A percentile compares a stretch with the other conserved stretches of the same genome.
phyloP scores from a whole-genome alignment of 306 rosid species.

The Cicer arietinum region DNA sequence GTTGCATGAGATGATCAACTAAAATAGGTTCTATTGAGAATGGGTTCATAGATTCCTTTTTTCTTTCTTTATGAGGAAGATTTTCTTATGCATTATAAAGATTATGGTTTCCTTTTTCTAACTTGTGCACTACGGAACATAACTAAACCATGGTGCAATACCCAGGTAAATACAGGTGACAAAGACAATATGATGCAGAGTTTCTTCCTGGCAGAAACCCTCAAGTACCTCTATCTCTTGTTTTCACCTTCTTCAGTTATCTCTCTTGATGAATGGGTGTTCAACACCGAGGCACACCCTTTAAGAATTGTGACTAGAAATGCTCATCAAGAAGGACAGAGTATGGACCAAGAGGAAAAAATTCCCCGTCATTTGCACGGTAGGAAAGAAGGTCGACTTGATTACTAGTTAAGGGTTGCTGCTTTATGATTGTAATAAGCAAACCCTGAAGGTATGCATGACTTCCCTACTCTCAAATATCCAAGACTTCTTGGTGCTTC shows the following conservation, averaged over 20 bases:
- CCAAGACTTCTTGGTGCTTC: slow-evolving; percentile 13
- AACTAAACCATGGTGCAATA: slow-evolving; percentile 35
- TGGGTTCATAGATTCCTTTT: neutral
- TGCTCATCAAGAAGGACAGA: slow-evolving; percentile 20
- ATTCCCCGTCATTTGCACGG: slow-evolving; percentile 49
- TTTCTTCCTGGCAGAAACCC: slow-evolving; percentile 75
- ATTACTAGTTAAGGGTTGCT: slow-evolving; percentile 27
- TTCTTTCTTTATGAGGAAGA: slow-evolving; percentile 29
- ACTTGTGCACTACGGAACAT: slow-evolving; percentile 32
- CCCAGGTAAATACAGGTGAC: slow-evolving; percentile 56
- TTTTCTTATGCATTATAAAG: slow-evolving; percentile 18
- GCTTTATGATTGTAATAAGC: slow-evolving; percentile 40
- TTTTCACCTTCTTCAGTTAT: slow-evolving; percentile 67
- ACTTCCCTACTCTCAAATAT: slow-evolving; percentile 40
- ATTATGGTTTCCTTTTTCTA: slow-evolving; percentile 23
- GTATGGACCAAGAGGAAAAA: slow-evolving; percentile 36
- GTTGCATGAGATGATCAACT: slow-evolving; percentile 11
- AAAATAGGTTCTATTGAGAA: slow-evolving; percentile 15
- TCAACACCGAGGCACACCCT: slow-evolving; percentile 77
- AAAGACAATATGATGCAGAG: slow-evolving; percentile 71
- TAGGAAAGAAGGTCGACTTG: slow-evolving; percentile 56
- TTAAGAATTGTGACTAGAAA: slow-evolving; percentile 53
- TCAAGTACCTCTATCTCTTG: slow-evolving; percentile 68
- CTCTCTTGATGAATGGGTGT: slow-evolving; percentile 71
- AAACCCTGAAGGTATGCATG: slow-evolving; percentile 32